phyloP scores from a whole-genome alignment of 805 yeast species.

The Deakozyma indianensis region DNA sequence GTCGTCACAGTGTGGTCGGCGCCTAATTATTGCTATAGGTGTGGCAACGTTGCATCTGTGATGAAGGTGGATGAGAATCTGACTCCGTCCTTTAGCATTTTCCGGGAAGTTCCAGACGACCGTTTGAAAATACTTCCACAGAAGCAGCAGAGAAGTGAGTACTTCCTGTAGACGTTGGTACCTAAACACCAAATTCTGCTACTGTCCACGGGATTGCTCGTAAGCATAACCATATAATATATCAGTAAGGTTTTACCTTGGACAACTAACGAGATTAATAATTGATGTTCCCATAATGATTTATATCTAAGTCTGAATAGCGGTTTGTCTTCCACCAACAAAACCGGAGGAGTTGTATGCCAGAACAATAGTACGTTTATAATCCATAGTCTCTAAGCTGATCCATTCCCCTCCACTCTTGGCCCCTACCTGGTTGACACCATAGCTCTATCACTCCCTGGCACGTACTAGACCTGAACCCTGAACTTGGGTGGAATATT shows the following conservation, averaged over 20 bases:
- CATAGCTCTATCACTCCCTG: neutral
- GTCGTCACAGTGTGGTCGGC: constrained; percentile 98
- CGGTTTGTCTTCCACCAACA: too few relatives aligned
- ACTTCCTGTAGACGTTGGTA: constrained; percentile 20
- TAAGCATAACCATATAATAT: too few relatives aligned
- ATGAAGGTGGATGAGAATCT: constrained; percentile 86
- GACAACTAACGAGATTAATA: too few relatives aligned
- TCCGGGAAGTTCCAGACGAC: constrained; percentile 83
- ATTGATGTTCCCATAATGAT: too few relatives aligned
- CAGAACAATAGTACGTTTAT: too few relatives aligned
- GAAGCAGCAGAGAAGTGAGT: constrained; percentile 24
- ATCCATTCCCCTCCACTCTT: neutral
- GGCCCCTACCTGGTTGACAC: neutral
- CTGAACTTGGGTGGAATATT: constrained; percentile 12
- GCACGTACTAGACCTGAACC: too few relatives aligned
- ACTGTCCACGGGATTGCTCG: too few relatives aligned
- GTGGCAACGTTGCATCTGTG: constrained; percentile 97
- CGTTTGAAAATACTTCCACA: constrained; percentile 21
- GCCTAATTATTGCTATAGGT: constrained; percentile 91
- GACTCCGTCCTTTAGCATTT: constrained; percentile 82
- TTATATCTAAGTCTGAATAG: too few relatives aligned
- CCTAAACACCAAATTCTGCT: too few relatives aligned
- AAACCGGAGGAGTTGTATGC: too few relatives aligned
- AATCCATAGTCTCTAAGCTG: too few relatives aligned
- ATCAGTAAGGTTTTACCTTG: too few relatives aligned